Base-by-base conservation (phyloP, 257 asterid genomes). In the Solanum raphanifolium region DNA sequence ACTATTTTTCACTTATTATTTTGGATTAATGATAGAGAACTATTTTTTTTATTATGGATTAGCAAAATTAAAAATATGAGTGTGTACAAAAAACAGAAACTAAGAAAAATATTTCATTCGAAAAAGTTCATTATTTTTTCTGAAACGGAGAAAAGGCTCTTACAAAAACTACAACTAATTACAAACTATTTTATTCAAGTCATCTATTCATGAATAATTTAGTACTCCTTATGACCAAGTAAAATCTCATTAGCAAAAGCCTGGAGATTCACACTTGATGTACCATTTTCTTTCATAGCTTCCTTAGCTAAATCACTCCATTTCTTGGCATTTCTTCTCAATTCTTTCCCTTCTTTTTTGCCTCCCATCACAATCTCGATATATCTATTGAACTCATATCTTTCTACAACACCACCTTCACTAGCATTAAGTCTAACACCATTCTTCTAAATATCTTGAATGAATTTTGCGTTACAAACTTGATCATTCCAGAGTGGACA, bases 401-500 rank as follows among this genome's bases (percentile, higher is more conserved):
- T 81, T 68, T 86, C 83, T 18, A 89, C 87, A n/a, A 71, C 36
- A 15, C 89, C 90, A 20, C 73, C 84, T 23, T 32, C 85, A 62
- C 75, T 74, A 1, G 62, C 38, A 27, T 2, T 41, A 6, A 89
- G 89, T 81, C 92, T 92, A 52, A 92, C 65, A 18, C 95, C 58
- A 15, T 15, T 48, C 21, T 48, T 48, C 58, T 21, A 48, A 15
- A 48, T 15, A 48, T 48, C 58, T 85, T 92, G 91, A 75, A 92
- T 71, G 13, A 94, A 86, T 52, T 92, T 94, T 2, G 94, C 94
- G 13, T 92, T 94, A 71, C 93, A 91, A 0, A 41, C 18, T 73
- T 94, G 96, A 79, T 94, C 96, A 3, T 84, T 78, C 95, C 95
- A 94, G 11, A 82, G 90, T 0, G 96, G 95, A 66, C 93, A 34